Percentiles rank a stretch among this genome's conserved stretches.
These are phyloP conservation scores for Pyrenophora graminea DNA, from an alignment of 2,329 filamentous ascomycete genomes.

Conservation along the genomic window DNA sequence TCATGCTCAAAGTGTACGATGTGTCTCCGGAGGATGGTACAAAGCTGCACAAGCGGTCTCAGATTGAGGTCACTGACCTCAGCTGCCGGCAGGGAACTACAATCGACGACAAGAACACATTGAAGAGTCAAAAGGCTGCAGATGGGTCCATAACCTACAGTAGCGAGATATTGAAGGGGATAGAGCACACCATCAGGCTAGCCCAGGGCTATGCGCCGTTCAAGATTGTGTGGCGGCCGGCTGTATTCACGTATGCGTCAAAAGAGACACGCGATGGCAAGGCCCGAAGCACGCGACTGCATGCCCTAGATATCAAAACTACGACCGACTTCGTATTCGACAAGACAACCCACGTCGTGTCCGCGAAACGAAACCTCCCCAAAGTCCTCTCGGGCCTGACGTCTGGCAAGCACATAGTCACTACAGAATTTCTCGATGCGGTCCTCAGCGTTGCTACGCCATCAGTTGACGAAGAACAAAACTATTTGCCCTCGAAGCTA, in stretches of 20 bases:
- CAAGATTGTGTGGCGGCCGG: constrained; percentile 75
- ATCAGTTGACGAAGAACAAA: constrained; percentile 43
- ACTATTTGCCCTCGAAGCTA: constrained; percentile 61
- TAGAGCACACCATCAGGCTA: constrained; percentile 68
- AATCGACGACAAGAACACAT: constrained; percentile 69
- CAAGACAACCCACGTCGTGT: constrained; percentile 83
- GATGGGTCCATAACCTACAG: constrained; percentile 34
- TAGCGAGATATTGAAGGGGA: constrained; percentile 30
- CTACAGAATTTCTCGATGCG: constrained; percentile 72
- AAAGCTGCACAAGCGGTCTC: constrained; percentile 67
- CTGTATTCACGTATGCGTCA: constrained; percentile 81
- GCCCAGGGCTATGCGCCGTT: constrained; percentile 71
- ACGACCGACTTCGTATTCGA: constrained; percentile 70
- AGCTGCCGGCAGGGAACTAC: constrained; percentile 79
- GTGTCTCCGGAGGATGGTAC: constrained; percentile 70
- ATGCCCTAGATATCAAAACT: constrained; percentile 88
- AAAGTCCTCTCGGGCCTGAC: constrained; percentile 86
- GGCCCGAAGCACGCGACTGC: constrained; percentile 65
- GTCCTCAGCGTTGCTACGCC: constrained; percentile 63
- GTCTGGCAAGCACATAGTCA: constrained; percentile 77
- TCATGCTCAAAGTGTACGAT: constrained; percentile 72
- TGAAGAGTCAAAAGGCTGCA: constrained; percentile 63
- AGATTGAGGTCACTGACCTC: constrained; percentile 75
- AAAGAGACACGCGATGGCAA: constrained; percentile 62
- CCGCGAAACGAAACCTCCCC: constrained; percentile 86